These are phyloP conservation scores for Cyberlindnera euphorbiiphila DNA, from an alignment of 805 yeast species.

Conservation along the genomic window DNA sequence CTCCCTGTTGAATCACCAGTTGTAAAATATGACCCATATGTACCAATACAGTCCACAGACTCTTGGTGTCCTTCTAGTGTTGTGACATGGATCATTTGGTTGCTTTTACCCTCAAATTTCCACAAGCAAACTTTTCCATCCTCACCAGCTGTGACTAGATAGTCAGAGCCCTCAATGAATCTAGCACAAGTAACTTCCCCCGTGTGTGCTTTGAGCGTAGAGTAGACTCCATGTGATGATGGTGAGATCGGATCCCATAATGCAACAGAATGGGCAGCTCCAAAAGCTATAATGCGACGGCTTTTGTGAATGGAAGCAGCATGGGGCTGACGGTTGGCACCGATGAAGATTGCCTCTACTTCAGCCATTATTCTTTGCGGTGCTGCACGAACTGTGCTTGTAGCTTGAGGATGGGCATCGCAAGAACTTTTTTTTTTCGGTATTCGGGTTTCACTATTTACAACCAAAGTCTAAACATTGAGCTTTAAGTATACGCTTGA, in stretches of 20 bases:
- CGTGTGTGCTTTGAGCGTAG: conserved; percentile 58
- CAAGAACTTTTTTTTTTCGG: not conserved
- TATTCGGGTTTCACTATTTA: too few relatives aligned
- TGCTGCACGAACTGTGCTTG: too few relatives aligned
- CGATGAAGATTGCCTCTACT: conserved; percentile 58
- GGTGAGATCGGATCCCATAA: conserved; percentile 58
- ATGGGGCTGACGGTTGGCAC: conserved; percentile 66
- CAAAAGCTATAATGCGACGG: conserved; percentile 55
- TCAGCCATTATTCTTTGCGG: conserved; percentile 19
- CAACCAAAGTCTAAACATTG: too few relatives aligned
- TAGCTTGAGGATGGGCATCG: too few relatives aligned
- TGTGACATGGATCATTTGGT: conserved; percentile 24
- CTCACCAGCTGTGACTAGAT: conserved; percentile 60
- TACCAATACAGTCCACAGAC: conserved; percentile 53
- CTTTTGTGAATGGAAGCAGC: conserved; percentile 47
- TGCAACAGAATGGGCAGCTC: conserved; percentile 64
- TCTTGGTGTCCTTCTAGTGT: conserved; percentile 38
- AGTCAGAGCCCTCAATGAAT: conserved; percentile 41
- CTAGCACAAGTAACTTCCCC: conserved; percentile 65
- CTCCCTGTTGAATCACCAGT: conserved; percentile 66
- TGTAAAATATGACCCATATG: conserved; percentile 37
- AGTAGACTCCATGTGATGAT: conserved; percentile 41
- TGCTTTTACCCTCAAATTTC: conserved; percentile 32
- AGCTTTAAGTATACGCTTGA: too few relatives aligned
- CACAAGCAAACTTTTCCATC: conserved; percentile 63